A percentile compares a stretch with the other conserved stretches of the same genome.
These are phyloP conservation scores for Botrytis fragariae DNA, from an alignment of 2,329 filamentous ascomycete genomes.

Conservation along the genomic window DNA sequence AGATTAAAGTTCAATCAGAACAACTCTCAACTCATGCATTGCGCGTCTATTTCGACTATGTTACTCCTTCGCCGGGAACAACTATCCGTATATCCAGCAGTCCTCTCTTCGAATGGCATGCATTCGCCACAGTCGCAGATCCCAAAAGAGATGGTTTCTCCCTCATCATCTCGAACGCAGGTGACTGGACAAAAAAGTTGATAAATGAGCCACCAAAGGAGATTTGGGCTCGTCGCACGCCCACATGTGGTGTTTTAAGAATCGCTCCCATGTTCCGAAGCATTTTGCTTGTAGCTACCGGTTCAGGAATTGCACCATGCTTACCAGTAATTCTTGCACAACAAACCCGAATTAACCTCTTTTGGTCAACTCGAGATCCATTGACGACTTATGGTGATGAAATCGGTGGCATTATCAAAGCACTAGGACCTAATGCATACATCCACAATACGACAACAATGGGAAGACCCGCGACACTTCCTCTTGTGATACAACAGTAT, in stretches of 20 bases:
- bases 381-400: constrained; percentile 39
- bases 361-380: constrained; percentile 42
- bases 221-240: constrained; percentile 67
- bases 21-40: constrained; percentile 70
- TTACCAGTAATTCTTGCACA: constrained; percentile 42
- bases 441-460: constrained; percentile 40
- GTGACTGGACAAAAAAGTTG: constrained; percentile 68
- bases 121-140: constrained; percentile 70
- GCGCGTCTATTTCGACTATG: constrained; percentile 66
- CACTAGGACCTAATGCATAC: constrained; percentile 38
- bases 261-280: constrained; percentile 64
- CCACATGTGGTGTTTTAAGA: constrained; percentile 65
- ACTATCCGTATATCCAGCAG: constrained; percentile 59
- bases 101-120: constrained; percentile 70
- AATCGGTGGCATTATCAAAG: constrained; percentile 37
- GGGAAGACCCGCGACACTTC: constrained; percentile 40
- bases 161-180: constrained; percentile 67
- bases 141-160: constrained; percentile 56
- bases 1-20: constrained; percentile 63
- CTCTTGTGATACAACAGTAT: constrained; percentile 34
- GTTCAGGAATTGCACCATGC: constrained; percentile 70
- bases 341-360: constrained; percentile 32
- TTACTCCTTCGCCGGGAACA: constrained; percentile 55
- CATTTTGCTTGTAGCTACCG: constrained; percentile 66
- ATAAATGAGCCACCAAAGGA: constrained; percentile 60